A percentile compares a stretch with the other conserved stretches of the same genome.
Conservation (phyloP, 495 filamentous ascomycete species). For the Pyronema domesticum region DNA sequence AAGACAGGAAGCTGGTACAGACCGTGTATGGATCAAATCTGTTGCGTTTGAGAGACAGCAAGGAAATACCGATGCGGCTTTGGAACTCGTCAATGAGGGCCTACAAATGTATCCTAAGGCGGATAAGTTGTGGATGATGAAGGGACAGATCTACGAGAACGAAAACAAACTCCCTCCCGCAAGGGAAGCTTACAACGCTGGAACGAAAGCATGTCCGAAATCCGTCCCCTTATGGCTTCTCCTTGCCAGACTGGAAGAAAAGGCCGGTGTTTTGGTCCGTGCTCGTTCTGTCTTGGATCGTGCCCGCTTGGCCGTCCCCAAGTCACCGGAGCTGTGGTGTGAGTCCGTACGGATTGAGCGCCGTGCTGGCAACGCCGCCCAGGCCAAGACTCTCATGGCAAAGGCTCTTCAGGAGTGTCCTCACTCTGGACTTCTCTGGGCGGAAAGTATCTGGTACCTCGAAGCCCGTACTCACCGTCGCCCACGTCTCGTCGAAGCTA, state of each 20-base stretch:
- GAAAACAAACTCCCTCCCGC: slow-evolving; percentile 62
- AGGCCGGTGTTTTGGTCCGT: slow-evolving; percentile 65
- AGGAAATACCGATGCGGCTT: slow-evolving; percentile 55
- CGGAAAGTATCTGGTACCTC: slow-evolving; percentile 84
- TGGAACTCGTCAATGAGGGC: slow-evolving; percentile 74
- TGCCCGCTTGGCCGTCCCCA: slow-evolving; percentile 68
- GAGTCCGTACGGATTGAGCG: slow-evolving; percentile 85
- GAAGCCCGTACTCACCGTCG: slow-evolving; percentile 83
- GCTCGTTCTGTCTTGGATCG: slow-evolving; percentile 84
- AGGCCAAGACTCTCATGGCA: slow-evolving; percentile 83
- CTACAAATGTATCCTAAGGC: slow-evolving; percentile 72
- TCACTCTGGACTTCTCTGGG: slow-evolving; percentile 79
- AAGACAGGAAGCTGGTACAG: slow-evolving; percentile 70
- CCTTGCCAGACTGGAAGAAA: slow-evolving; percentile 73
- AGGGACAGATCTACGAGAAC: slow-evolving; percentile 87
- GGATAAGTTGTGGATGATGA: slow-evolving; percentile 94
- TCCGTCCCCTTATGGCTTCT: slow-evolving; percentile 80
- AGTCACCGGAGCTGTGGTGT: slow-evolving; percentile 69
- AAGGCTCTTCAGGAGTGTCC: slow-evolving; percentile 78
- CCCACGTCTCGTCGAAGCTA: slow-evolving; percentile 73
- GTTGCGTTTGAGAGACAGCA: slow-evolving; percentile 79
- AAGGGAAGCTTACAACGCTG: slow-evolving; percentile 75
- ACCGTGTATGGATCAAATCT: slow-evolving; percentile 90
- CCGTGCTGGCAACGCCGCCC: slow-evolving; percentile 61
- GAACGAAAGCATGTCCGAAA: slow-evolving; percentile 67